phyloP scores from a whole-genome alignment of 75 land plant genomes.

The Isoetes taiwanensis region DNA sequence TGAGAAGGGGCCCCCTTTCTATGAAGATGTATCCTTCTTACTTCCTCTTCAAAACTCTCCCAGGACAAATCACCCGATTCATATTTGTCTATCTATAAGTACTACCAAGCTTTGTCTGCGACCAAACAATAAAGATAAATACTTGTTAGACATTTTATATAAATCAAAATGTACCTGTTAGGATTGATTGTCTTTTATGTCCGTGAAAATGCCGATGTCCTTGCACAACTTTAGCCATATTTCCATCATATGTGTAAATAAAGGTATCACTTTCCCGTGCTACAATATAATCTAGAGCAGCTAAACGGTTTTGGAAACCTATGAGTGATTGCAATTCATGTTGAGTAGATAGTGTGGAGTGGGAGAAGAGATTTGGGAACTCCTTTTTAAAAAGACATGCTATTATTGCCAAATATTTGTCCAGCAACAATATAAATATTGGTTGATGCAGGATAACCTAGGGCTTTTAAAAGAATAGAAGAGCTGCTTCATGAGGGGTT shows the following conservation, averaged over 20 bases:
- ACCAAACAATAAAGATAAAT: too few species aligned
- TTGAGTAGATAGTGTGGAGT: neutral
- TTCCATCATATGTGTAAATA: neutral
- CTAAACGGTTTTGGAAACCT: constrained; percentile 2
- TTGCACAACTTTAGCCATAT: neutral
- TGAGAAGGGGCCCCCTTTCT: constrained; percentile 43
- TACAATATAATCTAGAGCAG: neutral
- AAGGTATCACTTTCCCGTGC: neutral
- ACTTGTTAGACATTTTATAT: too few species aligned
- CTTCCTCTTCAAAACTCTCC: too few species aligned
- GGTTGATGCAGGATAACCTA: constrained; percentile 73
- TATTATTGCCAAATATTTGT: constrained; percentile 66
- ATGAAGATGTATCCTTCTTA: constrained; percentile 18
- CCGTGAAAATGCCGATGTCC: neutral
- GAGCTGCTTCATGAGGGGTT: constrained; percentile 81
- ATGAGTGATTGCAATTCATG: neutral
- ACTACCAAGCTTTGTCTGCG: too few species aligned
- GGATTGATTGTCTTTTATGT: neutral
- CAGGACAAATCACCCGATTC: too few species aligned
- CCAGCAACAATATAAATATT: constrained; percentile 88
- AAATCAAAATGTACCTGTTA: constrained; percentile 1
- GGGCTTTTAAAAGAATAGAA: constrained; percentile 50
- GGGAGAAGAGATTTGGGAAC: constrained; percentile 1
- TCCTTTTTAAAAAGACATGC: constrained; percentile 35
- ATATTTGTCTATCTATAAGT: too few species aligned